Conservation (phyloP, 306 rosid genomes). For the Sindora glabra region DNA sequence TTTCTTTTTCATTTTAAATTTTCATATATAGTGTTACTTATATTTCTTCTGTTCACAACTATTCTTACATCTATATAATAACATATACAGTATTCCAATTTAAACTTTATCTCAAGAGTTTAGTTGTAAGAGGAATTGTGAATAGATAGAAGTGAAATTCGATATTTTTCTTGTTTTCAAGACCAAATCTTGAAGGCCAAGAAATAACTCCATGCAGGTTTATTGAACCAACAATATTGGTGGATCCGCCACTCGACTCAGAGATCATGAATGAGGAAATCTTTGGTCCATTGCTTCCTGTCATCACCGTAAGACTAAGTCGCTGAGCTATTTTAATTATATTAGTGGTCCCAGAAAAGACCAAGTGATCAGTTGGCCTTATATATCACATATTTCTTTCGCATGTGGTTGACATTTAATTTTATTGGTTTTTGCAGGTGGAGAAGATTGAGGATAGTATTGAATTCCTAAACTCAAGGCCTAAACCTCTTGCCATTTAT, state of each 20-base stretch:
- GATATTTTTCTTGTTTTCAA: too few species aligned
- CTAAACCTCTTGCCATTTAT: slow-evolving; percentile 59
- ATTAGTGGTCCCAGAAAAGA: background rate
- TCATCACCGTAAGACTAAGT: slow-evolving; percentile 38
- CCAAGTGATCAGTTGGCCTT: background rate
- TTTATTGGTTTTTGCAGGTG: slow-evolving; percentile 27
- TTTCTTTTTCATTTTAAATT: background rate
- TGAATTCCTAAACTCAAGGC: slow-evolving; percentile 55
- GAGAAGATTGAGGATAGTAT: slow-evolving; percentile 69
- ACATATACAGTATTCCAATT: too few species aligned
- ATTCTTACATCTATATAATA: too few species aligned
- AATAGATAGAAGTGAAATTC: too few species aligned
- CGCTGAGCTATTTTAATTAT: background rate
- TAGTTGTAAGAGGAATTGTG: too few species aligned
- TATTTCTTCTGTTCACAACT: too few species aligned
- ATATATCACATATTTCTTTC: background rate
- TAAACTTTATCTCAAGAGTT: too few species aligned
- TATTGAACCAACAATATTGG: slow-evolving; percentile 64
- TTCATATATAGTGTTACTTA: too few species aligned
- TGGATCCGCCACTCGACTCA: slow-evolving; percentile 65
- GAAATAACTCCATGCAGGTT: slow-evolving; percentile 38
- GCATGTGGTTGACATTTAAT: background rate
- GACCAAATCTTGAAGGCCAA: too few species aligned
- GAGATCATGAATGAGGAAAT: slow-evolving; percentile 65
- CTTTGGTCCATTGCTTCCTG: slow-evolving; percentile 73